Base-by-base conservation (phyloP, 2,329 filamentous ascomycete genomes). In the Nigrospora oryzae region DNA sequence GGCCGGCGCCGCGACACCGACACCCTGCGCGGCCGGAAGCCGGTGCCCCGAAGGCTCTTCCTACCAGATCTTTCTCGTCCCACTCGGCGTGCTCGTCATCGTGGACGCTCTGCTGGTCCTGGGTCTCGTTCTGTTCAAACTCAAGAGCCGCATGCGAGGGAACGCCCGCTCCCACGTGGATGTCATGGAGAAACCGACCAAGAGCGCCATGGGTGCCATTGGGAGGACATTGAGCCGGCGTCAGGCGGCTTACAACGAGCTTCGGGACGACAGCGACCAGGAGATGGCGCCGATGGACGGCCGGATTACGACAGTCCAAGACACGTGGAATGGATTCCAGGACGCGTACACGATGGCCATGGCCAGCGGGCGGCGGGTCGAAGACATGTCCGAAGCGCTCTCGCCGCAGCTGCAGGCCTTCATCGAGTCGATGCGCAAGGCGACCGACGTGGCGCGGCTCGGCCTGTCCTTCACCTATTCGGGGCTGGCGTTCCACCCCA, bases 381-480 rank as follows among this genome's bases (percentile, higher is more conserved):
- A 56, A 14, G 49, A 58, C 14, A 54, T 60, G 42, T 63, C 63
- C 36, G 56, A 56, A 30, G 60, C 49, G 40, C 54, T 64, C 31
- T 57, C 60, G 15, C 58, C 60, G 0, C 63, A 75, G 51, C 65
- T 77, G 15, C 64, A 66, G 33, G 61, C 65, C 0, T 77, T 79
- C 51, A 66, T 79, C 19, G 66, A 71, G 37, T 77, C 74, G 1
- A 71, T 78, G 64, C 66, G 68, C 17, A 70, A 63, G 49, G 71
- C 71, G 15, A 73, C 75, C 2, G 70, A 73, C 32, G 71, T 69
- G 2, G 63, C 67, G 6, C 67, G 69, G 23, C 72, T 78, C 47
- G 75, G 75, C 3, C 60, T 79, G 15, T 72, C 68, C 3, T 79
- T 79, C 52, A 66, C 69, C 17, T 79, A 77, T 47, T 61, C 68